phyloP scores from a whole-genome alignment of 2,329 filamentous ascomycete genomes.

The Coniochaeta sp. region DNA sequence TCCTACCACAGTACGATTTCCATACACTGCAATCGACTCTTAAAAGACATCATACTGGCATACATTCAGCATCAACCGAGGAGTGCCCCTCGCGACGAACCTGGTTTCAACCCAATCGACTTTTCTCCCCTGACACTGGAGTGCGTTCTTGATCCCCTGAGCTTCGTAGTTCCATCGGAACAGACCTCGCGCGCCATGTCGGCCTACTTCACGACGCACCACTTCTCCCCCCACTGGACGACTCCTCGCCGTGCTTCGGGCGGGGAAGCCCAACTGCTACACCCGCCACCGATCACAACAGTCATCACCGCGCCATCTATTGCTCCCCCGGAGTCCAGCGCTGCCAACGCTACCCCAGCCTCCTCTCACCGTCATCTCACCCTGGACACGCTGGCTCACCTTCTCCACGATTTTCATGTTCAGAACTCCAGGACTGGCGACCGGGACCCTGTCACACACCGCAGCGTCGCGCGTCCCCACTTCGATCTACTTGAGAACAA shows the following conservation, averaged over 20 bases:
- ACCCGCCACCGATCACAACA: neutral
- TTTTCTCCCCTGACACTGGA: constrained; percentile 1
- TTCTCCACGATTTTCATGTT: constrained; percentile 8
- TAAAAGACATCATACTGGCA: neutral
- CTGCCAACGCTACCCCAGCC: neutral
- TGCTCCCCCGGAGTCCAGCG: neutral
- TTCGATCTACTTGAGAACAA: constrained; percentile 9
- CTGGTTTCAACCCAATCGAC: neutral
- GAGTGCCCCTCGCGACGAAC: neutral
- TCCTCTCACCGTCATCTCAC: neutral
- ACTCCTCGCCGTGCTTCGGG: neutral
- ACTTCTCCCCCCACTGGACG: constrained; percentile 3
- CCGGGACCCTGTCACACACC: neutral
- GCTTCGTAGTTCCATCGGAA: neutral
- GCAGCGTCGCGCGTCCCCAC: constrained; percentile 3
- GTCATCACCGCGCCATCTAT: constrained; percentile 2
- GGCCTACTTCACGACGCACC: constrained; percentile 6
- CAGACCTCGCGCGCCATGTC: constrained; percentile 2
- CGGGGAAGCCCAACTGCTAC: neutral
- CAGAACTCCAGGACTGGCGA: constrained; percentile 2
- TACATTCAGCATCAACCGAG: neutral
- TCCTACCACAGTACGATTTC: too few relatives aligned
- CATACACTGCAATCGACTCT: neutral
- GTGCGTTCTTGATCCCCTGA: neutral
- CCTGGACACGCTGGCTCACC: constrained; percentile 6